These are phyloP conservation scores for Scutellaria minor DNA, from an alignment of 257 asterid genomes.

Conservation along the genomic window DNA sequence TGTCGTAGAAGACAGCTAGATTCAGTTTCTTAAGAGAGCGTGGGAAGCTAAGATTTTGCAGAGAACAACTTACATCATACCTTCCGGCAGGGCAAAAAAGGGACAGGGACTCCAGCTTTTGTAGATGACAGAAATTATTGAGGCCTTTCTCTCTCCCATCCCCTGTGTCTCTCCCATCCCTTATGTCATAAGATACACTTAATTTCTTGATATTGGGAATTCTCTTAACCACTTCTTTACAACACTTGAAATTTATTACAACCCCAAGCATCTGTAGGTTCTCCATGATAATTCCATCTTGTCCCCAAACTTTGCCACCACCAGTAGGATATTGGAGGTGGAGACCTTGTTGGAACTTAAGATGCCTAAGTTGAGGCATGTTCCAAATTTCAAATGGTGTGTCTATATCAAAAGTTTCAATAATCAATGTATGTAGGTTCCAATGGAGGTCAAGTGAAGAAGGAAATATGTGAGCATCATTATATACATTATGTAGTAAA, in stretches of 20 bases:
- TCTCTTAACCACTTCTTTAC: neutral
- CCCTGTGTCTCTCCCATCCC: neutral
- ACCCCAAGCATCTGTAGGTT: neutral
- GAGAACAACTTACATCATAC: neutral
- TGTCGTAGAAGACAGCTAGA: too few relatives aligned
- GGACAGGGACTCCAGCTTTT: neutral
- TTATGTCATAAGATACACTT: too few relatives aligned
- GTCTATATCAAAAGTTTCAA: neutral
- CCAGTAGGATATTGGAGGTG: neutral
- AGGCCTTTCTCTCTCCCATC: neutral
- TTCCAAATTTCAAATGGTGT: neutral
- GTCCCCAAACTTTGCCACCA: too few relatives aligned
- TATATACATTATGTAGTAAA: neutral
- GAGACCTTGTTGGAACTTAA: neutral
- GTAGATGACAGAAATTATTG: neutral
- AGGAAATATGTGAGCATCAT: neutral
- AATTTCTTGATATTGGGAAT: neutral
- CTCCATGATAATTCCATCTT: neutral
- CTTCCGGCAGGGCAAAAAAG: too few relatives aligned
- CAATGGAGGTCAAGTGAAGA: neutral
- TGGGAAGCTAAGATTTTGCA: neutral
- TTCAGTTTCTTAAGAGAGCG: conserved; percentile 14
- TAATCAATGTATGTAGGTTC: conserved; percentile 11
- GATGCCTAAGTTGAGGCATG: conserved; percentile 22
- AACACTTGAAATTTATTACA: neutral